Evolutionary conservation across 495 filamentous ascomycete genomes (phyloP).

Genomic region (Penicillium coprophilum): DNA sequence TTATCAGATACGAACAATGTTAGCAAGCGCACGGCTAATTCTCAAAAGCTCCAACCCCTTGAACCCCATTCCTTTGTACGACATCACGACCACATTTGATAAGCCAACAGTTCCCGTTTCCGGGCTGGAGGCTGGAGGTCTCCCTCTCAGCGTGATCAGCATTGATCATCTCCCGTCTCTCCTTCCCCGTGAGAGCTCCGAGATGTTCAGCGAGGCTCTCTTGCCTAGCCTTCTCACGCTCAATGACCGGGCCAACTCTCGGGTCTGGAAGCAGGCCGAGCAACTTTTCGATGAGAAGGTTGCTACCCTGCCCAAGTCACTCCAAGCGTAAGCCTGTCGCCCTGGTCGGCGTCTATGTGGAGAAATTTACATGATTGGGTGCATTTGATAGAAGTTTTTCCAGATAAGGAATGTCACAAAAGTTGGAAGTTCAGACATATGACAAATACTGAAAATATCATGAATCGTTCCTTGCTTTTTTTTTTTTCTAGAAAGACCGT

Average conservation of each 20-base stretch:
- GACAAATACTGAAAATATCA: not conserved
- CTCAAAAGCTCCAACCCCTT: slow-evolving; percentile 59
- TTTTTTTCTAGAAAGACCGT: not conserved
- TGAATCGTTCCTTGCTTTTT: not conserved
- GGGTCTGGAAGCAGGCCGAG: slow-evolving; percentile 83
- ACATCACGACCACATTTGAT: slow-evolving; percentile 75
- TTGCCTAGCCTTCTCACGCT: slow-evolving; percentile 76
- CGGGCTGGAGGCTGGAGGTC: slow-evolving; percentile 49
- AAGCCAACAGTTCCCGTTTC: slow-evolving; percentile 77
- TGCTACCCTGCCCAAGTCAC: slow-evolving; percentile 58
- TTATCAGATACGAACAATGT: not conserved
- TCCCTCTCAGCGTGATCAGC: slow-evolving; percentile 72
- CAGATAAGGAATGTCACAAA: slow-evolving; percentile 18
- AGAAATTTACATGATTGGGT: slow-evolving; percentile 18
- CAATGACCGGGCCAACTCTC: slow-evolving; percentile 66
- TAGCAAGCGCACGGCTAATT: not conserved
- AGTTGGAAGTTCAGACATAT: slow-evolving; percentile 14
- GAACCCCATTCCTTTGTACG: slow-evolving; percentile 84
- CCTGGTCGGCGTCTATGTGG: not conserved
- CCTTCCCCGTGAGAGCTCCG: slow-evolving; percentile 81
- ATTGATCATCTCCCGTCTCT: slow-evolving; percentile 92
- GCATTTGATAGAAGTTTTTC: slow-evolving; percentile 21
- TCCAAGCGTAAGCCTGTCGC: slow-evolving; percentile 18
- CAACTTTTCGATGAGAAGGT: slow-evolving; percentile 85
- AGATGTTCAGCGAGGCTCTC: slow-evolving; percentile 79